These are phyloP conservation scores for Larix kaempferi DNA, from an alignment of 75 land plant species.

Conservation along the genomic window DNA sequence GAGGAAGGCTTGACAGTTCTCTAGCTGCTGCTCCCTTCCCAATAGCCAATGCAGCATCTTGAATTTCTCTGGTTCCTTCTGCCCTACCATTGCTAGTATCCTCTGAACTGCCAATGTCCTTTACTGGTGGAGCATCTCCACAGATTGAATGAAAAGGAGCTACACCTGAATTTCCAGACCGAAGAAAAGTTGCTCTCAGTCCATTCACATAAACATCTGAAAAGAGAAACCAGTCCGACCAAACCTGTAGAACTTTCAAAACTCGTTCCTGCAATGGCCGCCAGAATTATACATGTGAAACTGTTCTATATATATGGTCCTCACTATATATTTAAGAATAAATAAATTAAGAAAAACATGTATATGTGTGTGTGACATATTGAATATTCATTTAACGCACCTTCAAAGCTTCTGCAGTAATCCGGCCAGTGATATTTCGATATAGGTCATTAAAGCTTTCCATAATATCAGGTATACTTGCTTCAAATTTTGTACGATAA, in stretches of 20 bases:
- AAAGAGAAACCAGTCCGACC: constrained; percentile 98
- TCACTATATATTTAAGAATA: not conserved
- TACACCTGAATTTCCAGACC: constrained; percentile 92
- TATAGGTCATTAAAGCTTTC: constrained; percentile 98
- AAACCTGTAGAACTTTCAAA: constrained; percentile 92
- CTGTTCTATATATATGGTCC: not conserved
- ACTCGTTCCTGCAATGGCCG: constrained; percentile 73
- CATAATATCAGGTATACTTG: constrained; percentile 90
- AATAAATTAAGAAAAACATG: constrained; percentile 3
- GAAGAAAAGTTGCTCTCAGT: constrained; percentile 84
- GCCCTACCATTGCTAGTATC: constrained; percentile 20
- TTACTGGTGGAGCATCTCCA: constrained; percentile 88
- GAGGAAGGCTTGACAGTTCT: constrained; percentile 75
- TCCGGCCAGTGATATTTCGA: constrained; percentile 88
- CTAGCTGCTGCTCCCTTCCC: constrained; percentile 91
- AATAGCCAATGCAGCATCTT: constrained; percentile 94
- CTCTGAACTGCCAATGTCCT: constrained; percentile 37
- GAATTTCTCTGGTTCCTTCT: constrained; percentile 41
- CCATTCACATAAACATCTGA: constrained; percentile 97
- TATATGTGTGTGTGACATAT: not conserved
- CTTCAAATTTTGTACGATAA: constrained; percentile 95
- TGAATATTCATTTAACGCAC: constrained; percentile 19
- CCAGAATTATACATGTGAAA: not conserved
- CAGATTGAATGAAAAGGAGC: constrained; percentile 74
- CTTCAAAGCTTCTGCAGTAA: constrained; percentile 98